Percentiles rank a stretch among this genome's conserved stretches.
Evolutionary conservation across 2,329 filamentous ascomycete genomes (phyloP).

Genomic region (Capronia epimyces): DNA sequence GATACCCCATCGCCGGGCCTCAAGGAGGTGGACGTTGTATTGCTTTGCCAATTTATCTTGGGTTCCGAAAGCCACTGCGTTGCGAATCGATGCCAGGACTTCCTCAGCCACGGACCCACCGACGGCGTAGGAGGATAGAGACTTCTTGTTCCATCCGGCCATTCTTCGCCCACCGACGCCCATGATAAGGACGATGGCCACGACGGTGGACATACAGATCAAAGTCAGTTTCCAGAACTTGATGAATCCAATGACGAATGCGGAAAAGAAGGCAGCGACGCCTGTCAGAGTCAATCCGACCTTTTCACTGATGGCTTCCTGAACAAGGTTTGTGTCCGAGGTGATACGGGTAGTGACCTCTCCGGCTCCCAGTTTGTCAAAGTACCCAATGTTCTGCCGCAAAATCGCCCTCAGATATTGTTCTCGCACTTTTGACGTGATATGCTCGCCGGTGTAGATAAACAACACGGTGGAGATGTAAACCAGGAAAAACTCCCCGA

Average conservation of each 20-base stretch:
- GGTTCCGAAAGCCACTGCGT: slow-evolving; percentile 86
- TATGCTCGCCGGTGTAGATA: slow-evolving; percentile 78
- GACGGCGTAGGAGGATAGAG: slow-evolving; percentile 71
- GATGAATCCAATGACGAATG: slow-evolving; percentile 84
- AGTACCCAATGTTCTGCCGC: slow-evolving; percentile 84
- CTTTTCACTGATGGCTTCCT: slow-evolving; percentile 91
- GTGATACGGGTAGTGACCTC: slow-evolving; percentile 94
- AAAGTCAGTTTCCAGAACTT: slow-evolving; percentile 90
- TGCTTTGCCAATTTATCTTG: slow-evolving; percentile 84
- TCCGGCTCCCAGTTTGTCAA: slow-evolving; percentile 86
- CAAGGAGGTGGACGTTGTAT: slow-evolving; percentile 69
- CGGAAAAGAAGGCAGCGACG: slow-evolving; percentile 75
- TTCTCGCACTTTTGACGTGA: slow-evolving; percentile 71
- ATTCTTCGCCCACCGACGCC: slow-evolving; percentile 67
- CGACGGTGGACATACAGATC: slow-evolving; percentile 75
- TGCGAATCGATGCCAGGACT: slow-evolving; percentile 87
- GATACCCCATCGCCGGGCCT: slow-evolving; percentile 70
- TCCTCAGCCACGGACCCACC: slow-evolving; percentile 90
- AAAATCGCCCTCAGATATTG: slow-evolving; percentile 79
- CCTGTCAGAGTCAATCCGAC: slow-evolving; percentile 71
- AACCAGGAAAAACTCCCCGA: slow-evolving; percentile 70
- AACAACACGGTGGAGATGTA: slow-evolving; percentile 83
- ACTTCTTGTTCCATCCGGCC: slow-evolving; percentile 72
- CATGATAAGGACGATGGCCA: slow-evolving; percentile 74
- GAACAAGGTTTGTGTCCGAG: slow-evolving; percentile 85